Evolutionary conservation across 2,329 filamentous ascomycete genomes (phyloP), one percentile per base, ranked within the genome.

Genomic region (Neofusicoccum umdonicola): DNA sequence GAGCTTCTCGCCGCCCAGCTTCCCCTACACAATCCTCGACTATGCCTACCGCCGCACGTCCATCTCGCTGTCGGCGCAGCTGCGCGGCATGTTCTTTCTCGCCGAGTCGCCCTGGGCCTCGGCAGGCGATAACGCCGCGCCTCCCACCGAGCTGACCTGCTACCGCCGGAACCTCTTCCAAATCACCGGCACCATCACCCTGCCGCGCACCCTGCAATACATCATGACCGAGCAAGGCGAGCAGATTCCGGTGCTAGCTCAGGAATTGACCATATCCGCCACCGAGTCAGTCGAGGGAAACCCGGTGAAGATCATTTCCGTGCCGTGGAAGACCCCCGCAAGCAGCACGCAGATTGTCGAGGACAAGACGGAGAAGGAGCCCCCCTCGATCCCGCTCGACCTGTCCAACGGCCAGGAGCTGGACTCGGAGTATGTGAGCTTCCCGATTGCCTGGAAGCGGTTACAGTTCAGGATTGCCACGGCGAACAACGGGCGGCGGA

Each of bases 101-200:
- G 92, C 91, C 35, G 91, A 94, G 74, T 90, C 90, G 80, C 88
- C 90, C 1, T 85, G 89, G 72, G 87, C 83, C 67, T 80, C 83
- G 3, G 80, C 81, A 76, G 87, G 76, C 77, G 86, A 78, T 80
- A 79, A 82, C 9, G 81, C 78, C 45, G 81, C 84, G 52, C 80
- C 88, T 57, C 65, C 90, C 74, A 92, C 87, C 61, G 94, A 98
- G 79, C 79, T 98, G 75, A 98, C 94, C 3, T 98, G 94, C 83
- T 98, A 98, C 78, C 90, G 94, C 68, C 88, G 94, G 54, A 98
- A 98, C 74, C 83, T 98, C 56, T 98, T 98, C 78, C 94, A 97
- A 77, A 96, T 97, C 73, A 96, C 93, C 67, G 94, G 94, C 65
- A 93, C 90, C 4, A 86, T 97, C 65, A 92, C 92, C 45, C 84